phyloP scores from a whole-genome alignment of 306 rosid species.

The Vachellia collinsii region DNA sequence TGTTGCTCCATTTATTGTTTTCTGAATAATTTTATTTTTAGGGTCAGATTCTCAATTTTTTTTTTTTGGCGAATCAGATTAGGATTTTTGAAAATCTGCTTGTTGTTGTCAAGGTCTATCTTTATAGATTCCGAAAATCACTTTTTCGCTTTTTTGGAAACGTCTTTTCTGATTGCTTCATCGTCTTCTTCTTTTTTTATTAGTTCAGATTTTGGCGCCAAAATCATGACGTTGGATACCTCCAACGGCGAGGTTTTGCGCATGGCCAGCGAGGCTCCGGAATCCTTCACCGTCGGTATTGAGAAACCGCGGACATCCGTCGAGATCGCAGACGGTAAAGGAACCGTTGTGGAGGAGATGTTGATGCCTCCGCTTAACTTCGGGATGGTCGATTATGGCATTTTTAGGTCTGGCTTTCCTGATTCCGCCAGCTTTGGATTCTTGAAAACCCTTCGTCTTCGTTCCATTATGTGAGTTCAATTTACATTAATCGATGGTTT shows the following conservation, averaged over 20 bases:
- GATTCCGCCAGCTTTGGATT: slow-evolving; percentile 61
- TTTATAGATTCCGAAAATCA: neutral
- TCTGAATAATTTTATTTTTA: neutral
- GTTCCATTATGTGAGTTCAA: slow-evolving; percentile 59
- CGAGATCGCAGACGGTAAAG: slow-evolving; percentile 8
- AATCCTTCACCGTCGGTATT: slow-evolving; percentile 18
- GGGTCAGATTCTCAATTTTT: neutral
- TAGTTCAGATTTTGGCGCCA: slow-evolving; percentile 55
- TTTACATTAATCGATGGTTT: neutral
- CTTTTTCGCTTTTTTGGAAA: neutral
- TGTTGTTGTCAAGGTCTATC: neutral
- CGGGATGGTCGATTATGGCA: slow-evolving; percentile 68
- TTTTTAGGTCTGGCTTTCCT: slow-evolving; percentile 66
- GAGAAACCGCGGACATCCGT: neutral
- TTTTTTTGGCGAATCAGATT: neutral
- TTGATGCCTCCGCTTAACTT: slow-evolving; percentile 71
- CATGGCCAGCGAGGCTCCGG: neutral
- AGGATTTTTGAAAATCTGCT: neutral
- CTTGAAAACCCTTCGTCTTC: slow-evolving; percentile 64
- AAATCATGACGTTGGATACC: slow-evolving; percentile 52
- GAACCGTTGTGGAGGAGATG: slow-evolving; percentile 40
- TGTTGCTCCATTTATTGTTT: neutral
- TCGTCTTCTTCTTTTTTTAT: neutral
- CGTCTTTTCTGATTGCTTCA: neutral
- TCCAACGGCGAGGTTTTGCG: slow-evolving; percentile 28